Base-by-base conservation (phyloP, 2,329 filamentous ascomycete species). In the Thielaviopsis punctulata region DNA sequence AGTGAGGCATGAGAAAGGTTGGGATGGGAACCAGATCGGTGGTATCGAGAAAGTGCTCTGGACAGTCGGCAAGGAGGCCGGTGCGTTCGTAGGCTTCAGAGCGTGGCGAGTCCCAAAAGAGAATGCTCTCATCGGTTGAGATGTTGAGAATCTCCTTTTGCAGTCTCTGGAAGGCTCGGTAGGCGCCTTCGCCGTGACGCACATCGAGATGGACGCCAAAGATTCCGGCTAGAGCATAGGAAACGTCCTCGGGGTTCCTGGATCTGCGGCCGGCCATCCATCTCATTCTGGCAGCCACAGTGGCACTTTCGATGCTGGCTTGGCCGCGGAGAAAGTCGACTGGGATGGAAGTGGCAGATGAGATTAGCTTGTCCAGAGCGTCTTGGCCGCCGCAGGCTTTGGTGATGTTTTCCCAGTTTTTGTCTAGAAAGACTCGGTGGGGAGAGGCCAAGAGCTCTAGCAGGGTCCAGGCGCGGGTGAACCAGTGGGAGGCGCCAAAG, bases 171-270 rank as follows among this genome's bases (percentile, higher is more conserved):
- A 64, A 64, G 1, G 62, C 60, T 10, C 46, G 48, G 41, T 56
- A 56, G 7, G 44, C 48, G 13, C 63, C 62, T 48, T 66, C 64
- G 6, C 64, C 63, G 22, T 65, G 64, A 2, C 64, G 56, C 39
- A 65, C 47, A 4, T 63, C 59, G 57, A 66, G 63, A 21, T 59
- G 61, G 21, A 66, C 55, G 24, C 58, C 58, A 27, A 65, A 65
- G 0, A 65, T 27, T 0, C 64, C 64, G 3, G 65, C 48, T 1
- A 66, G 52, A n/a, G 62, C 61, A 53, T 65, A 65, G 0, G 63
- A 62, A 18, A 57, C 48, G 51, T 66, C 63, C 36, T 64, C 60
- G 45, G 46, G 27, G 7, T 60, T 54, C 2, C 53, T 61, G 1
- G 60, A 63, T 22, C 56, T 22, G 19, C 63, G 52, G 2, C 45